phyloP scores from a whole-genome alignment of 345 rosid species.

The Turritis glabra region DNA sequence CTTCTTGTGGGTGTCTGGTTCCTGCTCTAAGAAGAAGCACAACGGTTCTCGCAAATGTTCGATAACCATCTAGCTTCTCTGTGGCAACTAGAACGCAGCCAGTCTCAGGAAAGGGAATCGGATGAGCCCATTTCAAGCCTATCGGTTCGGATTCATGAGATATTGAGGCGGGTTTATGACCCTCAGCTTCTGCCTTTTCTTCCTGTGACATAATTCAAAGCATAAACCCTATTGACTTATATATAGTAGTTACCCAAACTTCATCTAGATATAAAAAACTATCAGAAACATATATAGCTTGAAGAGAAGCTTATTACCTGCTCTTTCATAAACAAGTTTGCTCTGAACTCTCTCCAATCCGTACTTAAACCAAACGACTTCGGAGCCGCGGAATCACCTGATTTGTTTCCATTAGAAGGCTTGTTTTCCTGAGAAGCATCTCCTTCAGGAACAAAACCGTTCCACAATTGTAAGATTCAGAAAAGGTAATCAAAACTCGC shows the following conservation, averaged over 20 bases:
- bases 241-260: background rate
- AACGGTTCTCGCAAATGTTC: conserved; percentile 79
- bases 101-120: conserved; percentile 83
- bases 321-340: conserved; percentile 64
- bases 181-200: conserved; percentile 53
- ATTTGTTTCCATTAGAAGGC: conserved; percentile 55
- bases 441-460: conserved; percentile 46
- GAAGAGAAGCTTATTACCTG: conserved; percentile 52
- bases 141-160: conserved; percentile 56
- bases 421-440: conserved; percentile 60
- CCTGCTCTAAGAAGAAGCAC: conserved; percentile 93
- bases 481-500: too few relatives aligned
- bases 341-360: conserved; percentile 97
- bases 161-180: conserved; percentile 46
- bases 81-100: conserved; percentile 97
- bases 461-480: conserved; percentile 25
- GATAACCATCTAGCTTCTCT: conserved; percentile 85
- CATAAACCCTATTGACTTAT: background rate
- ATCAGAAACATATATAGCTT: background rate
- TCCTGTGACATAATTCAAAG: conserved; percentile 25
- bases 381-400: conserved; percentile 55
- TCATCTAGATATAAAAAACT: background rate
- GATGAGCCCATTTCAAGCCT: conserved; percentile 88
- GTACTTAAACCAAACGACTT: conserved; percentile 47
- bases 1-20: conserved; percentile 80